Evolutionary conservation across 202 grass and related monocot species (phyloP).

Genomic region (Dendrocalamus latiflorus): DNA sequence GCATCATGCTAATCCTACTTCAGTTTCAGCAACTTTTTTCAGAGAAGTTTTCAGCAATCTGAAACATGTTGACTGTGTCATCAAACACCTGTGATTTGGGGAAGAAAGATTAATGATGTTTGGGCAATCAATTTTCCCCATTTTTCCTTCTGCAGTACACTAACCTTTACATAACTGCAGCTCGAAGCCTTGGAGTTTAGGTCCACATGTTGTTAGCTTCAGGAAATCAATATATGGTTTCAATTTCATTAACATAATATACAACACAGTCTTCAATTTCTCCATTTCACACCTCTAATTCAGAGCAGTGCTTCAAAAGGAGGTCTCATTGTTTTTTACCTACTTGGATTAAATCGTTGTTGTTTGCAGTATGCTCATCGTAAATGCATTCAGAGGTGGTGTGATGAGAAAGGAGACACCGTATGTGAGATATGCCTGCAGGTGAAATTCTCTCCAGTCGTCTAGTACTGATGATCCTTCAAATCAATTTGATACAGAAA

Average conservation of each 20-base stretch:
- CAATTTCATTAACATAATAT: not conserved
- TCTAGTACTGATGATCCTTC: not conserved
- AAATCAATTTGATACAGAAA: not conserved
- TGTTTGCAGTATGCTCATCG: slow-evolving; percentile 65
- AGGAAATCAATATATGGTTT: not conserved
- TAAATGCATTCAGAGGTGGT: slow-evolving; percentile 76
- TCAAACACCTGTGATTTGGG: not conserved
- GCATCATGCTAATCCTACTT: not conserved
- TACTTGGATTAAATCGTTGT: slow-evolving; percentile 30
- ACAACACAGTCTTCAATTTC: not conserved
- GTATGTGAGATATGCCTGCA: slow-evolving; percentile 81
- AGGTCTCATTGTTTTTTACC: not conserved
- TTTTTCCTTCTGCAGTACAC: not conserved
- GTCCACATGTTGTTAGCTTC: too few relatives aligned
- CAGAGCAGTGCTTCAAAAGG: not conserved
- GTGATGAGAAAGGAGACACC: slow-evolving; percentile 83
- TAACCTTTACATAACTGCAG: not conserved
- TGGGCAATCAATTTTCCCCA: not conserved
- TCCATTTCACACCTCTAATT: not conserved
- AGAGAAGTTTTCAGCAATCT: not conserved
- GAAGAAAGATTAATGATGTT: not conserved
- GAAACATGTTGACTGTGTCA: not conserved
- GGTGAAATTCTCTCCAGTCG: slow-evolving; percentile 26
- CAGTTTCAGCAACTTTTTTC: not conserved
- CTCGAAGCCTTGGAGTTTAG: not conserved